Evolutionary conservation across 129 eudicot species (phyloP).

Genomic region (Lonicera japonica): DNA sequence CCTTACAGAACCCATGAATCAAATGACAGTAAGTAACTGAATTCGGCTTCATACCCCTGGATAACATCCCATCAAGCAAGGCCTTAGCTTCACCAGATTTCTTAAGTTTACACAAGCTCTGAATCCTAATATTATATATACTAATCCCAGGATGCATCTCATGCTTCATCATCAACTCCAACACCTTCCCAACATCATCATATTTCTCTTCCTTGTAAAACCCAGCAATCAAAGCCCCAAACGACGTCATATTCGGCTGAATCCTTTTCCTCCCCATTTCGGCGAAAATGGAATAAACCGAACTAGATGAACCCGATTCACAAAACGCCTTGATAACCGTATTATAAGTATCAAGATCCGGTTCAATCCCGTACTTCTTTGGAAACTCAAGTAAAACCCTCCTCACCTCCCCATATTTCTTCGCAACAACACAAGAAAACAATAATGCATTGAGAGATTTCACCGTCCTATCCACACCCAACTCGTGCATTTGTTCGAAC

Average conservation of each 20-base stretch:
- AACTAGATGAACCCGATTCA: constrained; percentile 49
- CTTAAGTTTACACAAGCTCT: constrained; percentile 80
- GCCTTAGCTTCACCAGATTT: constrained; percentile 71
- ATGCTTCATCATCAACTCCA: constrained; percentile 58
- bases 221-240: constrained; percentile 58
- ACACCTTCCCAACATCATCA: constrained; percentile 71
- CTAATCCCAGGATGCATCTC: constrained; percentile 35
- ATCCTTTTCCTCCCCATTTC: constrained; percentile 72
- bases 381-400: constrained; percentile 66
- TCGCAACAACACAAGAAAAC: constrained; percentile 55
- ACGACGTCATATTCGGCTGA: constrained; percentile 58
- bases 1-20: constrained; percentile 73
- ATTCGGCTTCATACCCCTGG: constrained; percentile 65
- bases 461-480: constrained; percentile 42
- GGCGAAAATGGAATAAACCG: constrained; percentile 57
- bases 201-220: constrained; percentile 75
- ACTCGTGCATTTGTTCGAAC: constrained; percentile 57
- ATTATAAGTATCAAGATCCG: constrained; percentile 70
- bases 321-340: constrained; percentile 61
- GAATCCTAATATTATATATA: constrained; percentile 65
- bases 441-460: constrained; percentile 63
- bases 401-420: constrained; percentile 47
- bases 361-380: constrained; percentile 45
- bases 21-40: constrained; percentile 49
- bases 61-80: constrained; percentile 52